Percentiles rank a stretch among this genome's conserved stretches.
Conservation (phyloP, 148 eudicot genomes). For the Camellia granthamiana region DNA sequence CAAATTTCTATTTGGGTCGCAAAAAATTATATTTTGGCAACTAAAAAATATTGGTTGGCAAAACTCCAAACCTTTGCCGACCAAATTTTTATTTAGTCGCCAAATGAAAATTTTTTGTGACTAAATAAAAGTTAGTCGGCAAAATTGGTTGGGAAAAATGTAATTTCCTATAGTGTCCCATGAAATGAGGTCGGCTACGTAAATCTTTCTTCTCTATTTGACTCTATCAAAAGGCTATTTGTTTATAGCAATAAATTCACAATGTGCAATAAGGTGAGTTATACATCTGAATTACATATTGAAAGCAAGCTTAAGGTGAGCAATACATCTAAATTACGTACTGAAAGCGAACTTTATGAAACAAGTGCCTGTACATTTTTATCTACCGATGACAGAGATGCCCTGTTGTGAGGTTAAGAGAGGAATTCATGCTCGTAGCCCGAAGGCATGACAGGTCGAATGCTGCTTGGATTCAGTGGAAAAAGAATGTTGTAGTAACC, state of each 20-base stretch:
- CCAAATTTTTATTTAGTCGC: no score
- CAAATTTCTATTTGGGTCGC: no score
- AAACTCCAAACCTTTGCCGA: no score
- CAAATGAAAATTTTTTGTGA: no score
- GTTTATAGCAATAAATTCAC: neutral
- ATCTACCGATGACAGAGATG: conserved; percentile 33
- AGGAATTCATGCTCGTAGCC: conserved; percentile 60
- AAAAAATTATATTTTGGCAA: no score
- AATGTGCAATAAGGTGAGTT: neutral
- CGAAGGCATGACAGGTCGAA: conserved; percentile 62
- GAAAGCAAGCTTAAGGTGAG: neutral
- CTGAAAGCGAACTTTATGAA: neutral
- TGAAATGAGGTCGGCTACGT: no score
- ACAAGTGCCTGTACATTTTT: conserved; percentile 27
- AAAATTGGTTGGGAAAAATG: no score
- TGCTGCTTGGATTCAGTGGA: conserved; percentile 86
- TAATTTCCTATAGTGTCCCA: no score
- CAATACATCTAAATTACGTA: no score
- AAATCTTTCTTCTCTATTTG: no score
- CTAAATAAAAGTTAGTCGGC: no score
- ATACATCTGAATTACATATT: neutral
- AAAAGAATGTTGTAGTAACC: conserved; percentile 86
- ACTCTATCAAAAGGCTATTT: neutral
- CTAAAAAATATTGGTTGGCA: no score
- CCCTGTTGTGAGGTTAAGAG: conserved; percentile 59